These are phyloP conservation scores for Stellera chamaejasme DNA, from an alignment of 345 rosid species.

Conservation along the genomic window DNA sequence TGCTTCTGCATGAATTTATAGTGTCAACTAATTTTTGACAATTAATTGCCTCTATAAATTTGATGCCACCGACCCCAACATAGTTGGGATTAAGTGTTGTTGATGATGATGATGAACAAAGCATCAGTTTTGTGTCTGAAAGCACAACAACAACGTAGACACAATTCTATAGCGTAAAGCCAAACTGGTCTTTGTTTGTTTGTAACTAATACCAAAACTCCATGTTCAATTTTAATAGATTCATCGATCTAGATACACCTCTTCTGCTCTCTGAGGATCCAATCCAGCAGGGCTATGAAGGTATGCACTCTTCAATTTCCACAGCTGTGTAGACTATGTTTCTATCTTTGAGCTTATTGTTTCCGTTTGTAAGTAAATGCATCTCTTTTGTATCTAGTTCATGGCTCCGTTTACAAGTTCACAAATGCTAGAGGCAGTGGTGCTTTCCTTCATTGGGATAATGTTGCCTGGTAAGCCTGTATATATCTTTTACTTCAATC, in stretches of 20 bases:
- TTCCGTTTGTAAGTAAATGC: not conserved
- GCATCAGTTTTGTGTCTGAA: no score
- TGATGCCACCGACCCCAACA: no score
- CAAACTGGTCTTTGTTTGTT: no score
- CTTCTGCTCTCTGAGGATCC: constrained; percentile 87
- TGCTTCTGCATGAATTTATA: no score
- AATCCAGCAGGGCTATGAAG: constrained; percentile 77
- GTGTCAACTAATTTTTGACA: no score
- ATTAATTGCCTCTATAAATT: no score
- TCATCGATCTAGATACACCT: constrained; percentile 85
- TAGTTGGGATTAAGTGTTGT: no score
- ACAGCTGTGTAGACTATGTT: not conserved
- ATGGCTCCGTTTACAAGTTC: constrained; percentile 71
- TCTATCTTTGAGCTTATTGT: not conserved
- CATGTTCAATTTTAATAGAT: constrained; percentile 26
- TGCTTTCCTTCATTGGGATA: constrained; percentile 71
- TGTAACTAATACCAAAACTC: no score
- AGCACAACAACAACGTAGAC: no score
- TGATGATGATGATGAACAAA: no score
- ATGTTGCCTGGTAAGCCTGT: constrained; percentile 34
- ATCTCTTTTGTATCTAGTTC: constrained; percentile 26
- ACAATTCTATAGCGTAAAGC: no score
- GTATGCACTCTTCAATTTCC: constrained; percentile 27
- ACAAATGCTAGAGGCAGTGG: constrained; percentile 72
- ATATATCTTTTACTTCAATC: no score